Percentiles rank a stretch among this genome's conserved stretches.
Conservation (phyloP, 345 rosid species). For the Adansonia digitata region DNA sequence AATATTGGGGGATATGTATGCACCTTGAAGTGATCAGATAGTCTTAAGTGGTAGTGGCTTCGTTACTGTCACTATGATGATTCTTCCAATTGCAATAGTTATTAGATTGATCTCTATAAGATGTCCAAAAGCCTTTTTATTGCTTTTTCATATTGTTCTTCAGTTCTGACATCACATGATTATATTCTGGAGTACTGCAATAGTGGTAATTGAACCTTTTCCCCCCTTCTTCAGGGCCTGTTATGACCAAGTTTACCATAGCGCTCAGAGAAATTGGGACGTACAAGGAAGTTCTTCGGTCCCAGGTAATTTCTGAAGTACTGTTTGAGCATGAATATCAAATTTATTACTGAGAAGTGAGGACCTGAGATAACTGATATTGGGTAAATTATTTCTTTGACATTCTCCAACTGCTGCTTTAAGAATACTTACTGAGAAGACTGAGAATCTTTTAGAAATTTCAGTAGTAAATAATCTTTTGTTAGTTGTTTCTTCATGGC, state of each 20-base stretch:
- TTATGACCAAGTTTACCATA: conserved; percentile 97
- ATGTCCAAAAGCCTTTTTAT: background rate
- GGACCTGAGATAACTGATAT: background rate
- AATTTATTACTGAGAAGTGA: background rate
- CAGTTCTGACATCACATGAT: background rate
- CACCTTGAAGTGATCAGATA: background rate
- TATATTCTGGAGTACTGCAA: background rate
- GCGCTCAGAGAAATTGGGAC: conserved; percentile 99
- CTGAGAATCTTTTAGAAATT: background rate
- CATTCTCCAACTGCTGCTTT: background rate
- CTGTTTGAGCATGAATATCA: background rate
- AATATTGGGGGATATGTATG: conserved; percentile 1
- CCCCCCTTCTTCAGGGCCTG: conserved; percentile 64
- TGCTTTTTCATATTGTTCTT: background rate
- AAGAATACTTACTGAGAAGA: background rate
- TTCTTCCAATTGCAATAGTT: background rate
- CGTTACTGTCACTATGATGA: background rate
- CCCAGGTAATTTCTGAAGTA: conserved; percentile 56
- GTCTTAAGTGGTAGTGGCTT: background rate
- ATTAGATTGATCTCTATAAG: background rate
- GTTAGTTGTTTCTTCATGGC: background rate
- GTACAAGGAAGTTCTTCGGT: conserved; percentile 95
- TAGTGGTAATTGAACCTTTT: conserved; percentile 18
- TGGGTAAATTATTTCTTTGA: background rate
- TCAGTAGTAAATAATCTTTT: background rate